These are phyloP conservation scores for Hymenoscyphus occultus DNA, from an alignment of 2,329 filamentous ascomycete genomes.

Conservation along the genomic window DNA sequence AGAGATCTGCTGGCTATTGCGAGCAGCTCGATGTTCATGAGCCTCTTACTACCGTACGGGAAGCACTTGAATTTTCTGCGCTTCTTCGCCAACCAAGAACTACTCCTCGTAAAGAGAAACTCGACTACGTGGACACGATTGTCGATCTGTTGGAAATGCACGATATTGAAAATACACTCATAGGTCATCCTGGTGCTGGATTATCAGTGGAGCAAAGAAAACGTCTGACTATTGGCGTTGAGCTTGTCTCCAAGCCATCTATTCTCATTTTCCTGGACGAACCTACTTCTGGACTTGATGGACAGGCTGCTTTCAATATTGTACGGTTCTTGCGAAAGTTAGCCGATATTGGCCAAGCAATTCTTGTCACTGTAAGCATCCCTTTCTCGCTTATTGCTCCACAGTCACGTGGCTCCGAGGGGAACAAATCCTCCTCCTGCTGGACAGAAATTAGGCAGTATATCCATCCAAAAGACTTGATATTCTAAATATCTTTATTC, in stretches of 20 bases:
- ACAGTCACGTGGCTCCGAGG: no score
- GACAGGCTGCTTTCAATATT: conserved; percentile 62
- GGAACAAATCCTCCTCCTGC: no score
- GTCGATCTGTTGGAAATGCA: conserved; percentile 59
- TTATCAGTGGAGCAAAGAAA: conserved; percentile 62
- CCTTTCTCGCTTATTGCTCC: neutral
- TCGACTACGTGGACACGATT: conserved; percentile 83
- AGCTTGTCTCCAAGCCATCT: conserved; percentile 54
- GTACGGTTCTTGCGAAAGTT: conserved; percentile 60
- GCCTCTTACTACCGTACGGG: conserved; percentile 74
- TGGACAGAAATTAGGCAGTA: no score
- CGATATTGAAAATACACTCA: conserved; percentile 63
- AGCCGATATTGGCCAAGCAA: conserved; percentile 51
- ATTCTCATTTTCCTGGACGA: conserved; percentile 62
- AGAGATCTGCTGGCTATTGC: conserved; percentile 72
- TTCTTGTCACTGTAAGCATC: conserved; percentile 44
- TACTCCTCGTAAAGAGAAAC: conserved; percentile 70
- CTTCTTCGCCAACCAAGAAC: conserved; percentile 78
- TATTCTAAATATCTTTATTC: no score
- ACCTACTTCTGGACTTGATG: conserved; percentile 60
- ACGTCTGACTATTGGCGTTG: conserved; percentile 59
- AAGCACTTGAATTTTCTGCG: conserved; percentile 86
- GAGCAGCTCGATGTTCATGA: conserved; percentile 91
- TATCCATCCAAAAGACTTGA: no score
- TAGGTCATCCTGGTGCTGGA: conserved; percentile 60